Conservation (phyloP, 768 basidiomycete species). For the Tricholoma sp. region DNA sequence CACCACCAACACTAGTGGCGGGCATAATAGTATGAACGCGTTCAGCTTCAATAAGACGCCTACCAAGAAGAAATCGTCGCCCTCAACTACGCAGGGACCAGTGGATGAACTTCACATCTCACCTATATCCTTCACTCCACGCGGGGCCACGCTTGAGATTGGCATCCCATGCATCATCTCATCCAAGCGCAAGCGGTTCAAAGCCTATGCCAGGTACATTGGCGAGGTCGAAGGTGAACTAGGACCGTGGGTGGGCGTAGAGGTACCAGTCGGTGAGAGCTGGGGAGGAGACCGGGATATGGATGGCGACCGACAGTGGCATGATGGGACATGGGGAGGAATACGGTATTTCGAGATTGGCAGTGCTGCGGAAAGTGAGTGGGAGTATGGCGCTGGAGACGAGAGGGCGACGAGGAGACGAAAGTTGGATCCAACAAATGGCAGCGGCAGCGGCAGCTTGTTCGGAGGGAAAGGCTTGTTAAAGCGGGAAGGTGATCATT, state of each 20-base stretch:
- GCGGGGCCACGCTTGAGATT: slow-evolving; percentile 73
- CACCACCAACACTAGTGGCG: slow-evolving; percentile 23
- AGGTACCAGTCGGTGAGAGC: slow-evolving; percentile 60
- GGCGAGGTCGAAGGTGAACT: slow-evolving; percentile 78
- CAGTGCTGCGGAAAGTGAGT: slow-evolving; percentile 41
- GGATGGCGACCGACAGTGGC: slow-evolving; percentile 71
- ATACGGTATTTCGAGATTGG: slow-evolving; percentile 82
- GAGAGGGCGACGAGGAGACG: slow-evolving; percentile 43
- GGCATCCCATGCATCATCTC: slow-evolving; percentile 91
- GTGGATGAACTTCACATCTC: slow-evolving; percentile 13
- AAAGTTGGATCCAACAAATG: slow-evolving; percentile 32
- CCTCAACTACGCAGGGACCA: slow-evolving; percentile 15
- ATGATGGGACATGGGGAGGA: slow-evolving; percentile 81
- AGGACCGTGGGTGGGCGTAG: slow-evolving; percentile 90
- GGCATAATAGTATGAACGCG: not conserved
- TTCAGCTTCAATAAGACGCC: not conserved
- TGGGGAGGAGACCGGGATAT: slow-evolving; percentile 18
- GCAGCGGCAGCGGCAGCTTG: slow-evolving; percentile 18
- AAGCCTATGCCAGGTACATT: slow-evolving; percentile 84
- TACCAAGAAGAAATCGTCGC: slow-evolving; percentile 7
- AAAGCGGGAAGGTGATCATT: slow-evolving; percentile 39
- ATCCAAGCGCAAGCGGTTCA: slow-evolving; percentile 77
- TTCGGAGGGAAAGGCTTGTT: slow-evolving; percentile 24
- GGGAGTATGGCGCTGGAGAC: slow-evolving; percentile 55
- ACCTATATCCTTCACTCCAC: slow-evolving; percentile 23